phyloP scores from a whole-genome alignment of 2,329 filamentous ascomycete genomes.

The Calonectria ilicicola region DNA sequence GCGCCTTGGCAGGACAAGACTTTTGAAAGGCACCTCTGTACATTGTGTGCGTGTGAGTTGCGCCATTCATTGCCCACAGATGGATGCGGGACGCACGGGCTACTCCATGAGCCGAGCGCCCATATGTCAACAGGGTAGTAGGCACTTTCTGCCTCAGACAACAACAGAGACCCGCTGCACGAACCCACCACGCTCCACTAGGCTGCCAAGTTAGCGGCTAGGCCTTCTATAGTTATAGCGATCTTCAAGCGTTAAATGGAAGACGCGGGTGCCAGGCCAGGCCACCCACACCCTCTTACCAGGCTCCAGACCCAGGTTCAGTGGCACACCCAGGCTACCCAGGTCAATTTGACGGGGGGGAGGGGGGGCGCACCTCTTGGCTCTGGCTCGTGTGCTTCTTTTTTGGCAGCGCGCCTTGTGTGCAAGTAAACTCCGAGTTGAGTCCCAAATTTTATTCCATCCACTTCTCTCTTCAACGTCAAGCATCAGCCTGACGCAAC shows the following conservation, averaged over 20 bases:
- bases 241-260: not conserved
- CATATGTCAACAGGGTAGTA: not conserved
- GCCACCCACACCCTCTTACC: not conserved
- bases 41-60: not conserved
- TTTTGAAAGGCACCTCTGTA: no score
- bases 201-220: not conserved
- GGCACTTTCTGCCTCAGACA: constrained; percentile 4
- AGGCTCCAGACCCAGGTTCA: constrained; percentile 1
- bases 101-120: not conserved
- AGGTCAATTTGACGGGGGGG: not conserved
- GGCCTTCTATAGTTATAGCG: not conserved
- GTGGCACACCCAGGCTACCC: not conserved
- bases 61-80: not conserved
- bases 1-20: no score
- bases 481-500: constrained; percentile 42
- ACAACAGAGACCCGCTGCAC: not conserved
- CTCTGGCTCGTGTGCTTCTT: constrained; percentile 25
- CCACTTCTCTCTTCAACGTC: constrained; percentile 34
- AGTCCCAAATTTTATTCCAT: constrained; percentile 43
- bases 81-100: not conserved
- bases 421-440: constrained; percentile 27
- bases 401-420: constrained; percentile 17
- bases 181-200: not conserved
- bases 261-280: not conserved
- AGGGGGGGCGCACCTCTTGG: constrained; percentile 9